phyloP scores from a whole-genome alignment of 306 rosid species.

The Citrullus amarus region DNA sequence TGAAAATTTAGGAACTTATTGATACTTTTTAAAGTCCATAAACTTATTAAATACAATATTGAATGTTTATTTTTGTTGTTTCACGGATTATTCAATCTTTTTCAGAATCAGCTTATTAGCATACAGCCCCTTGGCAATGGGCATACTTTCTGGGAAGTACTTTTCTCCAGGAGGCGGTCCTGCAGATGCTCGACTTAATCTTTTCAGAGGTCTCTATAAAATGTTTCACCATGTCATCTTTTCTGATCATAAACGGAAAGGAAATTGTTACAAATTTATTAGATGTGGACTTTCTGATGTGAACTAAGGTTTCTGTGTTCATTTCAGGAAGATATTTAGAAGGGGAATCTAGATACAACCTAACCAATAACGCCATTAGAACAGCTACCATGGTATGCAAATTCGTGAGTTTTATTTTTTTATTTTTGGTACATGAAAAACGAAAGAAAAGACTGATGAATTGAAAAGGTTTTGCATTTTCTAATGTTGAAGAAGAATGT shows the following conservation, averaged over 20 bases:
- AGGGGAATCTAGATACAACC: constrained; percentile 84
- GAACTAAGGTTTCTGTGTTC: not conserved
- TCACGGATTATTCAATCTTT: not conserved
- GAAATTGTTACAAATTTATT: not conserved
- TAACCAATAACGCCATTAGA: constrained; percentile 32
- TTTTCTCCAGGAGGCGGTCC: constrained; percentile 46
- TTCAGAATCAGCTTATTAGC: constrained; percentile 75
- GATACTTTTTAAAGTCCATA: not conserved
- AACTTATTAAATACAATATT: not conserved
- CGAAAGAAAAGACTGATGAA: not conserved
- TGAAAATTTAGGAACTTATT: not conserved
- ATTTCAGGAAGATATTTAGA: constrained; percentile 61
- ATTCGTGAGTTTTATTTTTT: not conserved
- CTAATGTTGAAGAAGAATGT: not conserved
- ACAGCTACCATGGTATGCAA: constrained; percentile 47
- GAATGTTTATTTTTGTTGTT: not conserved
- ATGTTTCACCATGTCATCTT: not conserved
- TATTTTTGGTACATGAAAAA: not conserved
- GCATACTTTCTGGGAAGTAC: constrained; percentile 90
- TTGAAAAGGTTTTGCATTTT: not conserved
- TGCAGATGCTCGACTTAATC: constrained; percentile 56
- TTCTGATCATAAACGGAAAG: not conserved
- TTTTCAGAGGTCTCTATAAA: constrained; percentile 47
- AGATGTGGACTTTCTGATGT: constrained; percentile 6
- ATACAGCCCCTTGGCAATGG: constrained; percentile 95